A percentile compares a stretch with the other conserved stretches of the same genome.
These are phyloP conservation scores for Scedosporium dehoogii DNA, from an alignment of 2,329 filamentous ascomycete species.

Conservation along the genomic window DNA sequence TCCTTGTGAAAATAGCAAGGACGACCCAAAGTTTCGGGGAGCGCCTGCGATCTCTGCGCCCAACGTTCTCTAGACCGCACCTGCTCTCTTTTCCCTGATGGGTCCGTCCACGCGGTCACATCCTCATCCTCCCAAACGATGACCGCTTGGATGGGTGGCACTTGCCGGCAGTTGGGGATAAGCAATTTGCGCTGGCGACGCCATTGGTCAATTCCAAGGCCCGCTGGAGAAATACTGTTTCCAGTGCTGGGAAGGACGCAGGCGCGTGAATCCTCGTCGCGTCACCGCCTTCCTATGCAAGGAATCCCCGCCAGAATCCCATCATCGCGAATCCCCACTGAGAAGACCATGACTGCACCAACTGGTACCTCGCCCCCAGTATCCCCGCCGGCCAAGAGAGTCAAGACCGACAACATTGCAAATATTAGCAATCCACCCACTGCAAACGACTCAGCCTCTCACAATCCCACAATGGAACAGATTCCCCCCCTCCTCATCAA, in stretches of 20 bases:
- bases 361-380: conserved; percentile 4
- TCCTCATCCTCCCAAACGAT: no score
- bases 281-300: not conserved
- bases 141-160: not conserved
- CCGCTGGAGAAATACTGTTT: not conserved
- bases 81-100: not conserved
- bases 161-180: conserved; percentile 1
- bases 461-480: conserved; percentile 21
- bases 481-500: conserved; percentile 64
- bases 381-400: conserved; percentile 71
- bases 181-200: not conserved
- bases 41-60: no score
- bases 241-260: not conserved
- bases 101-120: no score
- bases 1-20: not conserved
- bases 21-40: not conserved
- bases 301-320: not conserved
- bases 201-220: conserved; percentile 1
- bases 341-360: conserved; percentile 3
- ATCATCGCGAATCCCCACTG: not conserved
- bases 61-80: not conserved
- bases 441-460: conserved; percentile 12
- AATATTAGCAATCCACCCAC: conserved; percentile 17
- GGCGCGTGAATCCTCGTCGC: not conserved
- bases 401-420: conserved; percentile 45